phyloP scores from a whole-genome alignment of 2,329 filamentous ascomycete genomes.

The Aspergillus neotritici region DNA sequence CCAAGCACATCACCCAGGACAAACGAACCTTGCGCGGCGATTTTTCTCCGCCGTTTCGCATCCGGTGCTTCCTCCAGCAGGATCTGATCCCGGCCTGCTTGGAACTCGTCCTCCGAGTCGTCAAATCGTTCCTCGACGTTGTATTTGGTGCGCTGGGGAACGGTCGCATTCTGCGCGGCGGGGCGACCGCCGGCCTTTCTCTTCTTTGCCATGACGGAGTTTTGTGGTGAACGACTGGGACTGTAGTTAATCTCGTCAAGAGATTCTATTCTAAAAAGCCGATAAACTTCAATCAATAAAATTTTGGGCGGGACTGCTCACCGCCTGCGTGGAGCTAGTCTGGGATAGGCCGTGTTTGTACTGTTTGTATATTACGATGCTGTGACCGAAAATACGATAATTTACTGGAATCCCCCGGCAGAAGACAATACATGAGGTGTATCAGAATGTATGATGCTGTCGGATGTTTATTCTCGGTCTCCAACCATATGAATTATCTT shows the following conservation, averaged over 20 bases:
- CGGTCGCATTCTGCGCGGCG: conserved; percentile 29
- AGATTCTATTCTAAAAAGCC: conserved; percentile 4
- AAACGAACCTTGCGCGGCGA: conserved; percentile 58
- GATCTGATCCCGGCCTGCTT: conserved; percentile 78
- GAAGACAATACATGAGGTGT: too few species aligned
- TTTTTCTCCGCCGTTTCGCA: conserved; percentile 68
- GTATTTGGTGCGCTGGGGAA: conserved; percentile 30
- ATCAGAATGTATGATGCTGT: too few species aligned
- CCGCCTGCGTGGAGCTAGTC: conserved; percentile 23
- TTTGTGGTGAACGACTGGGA: neutral
- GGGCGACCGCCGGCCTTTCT: conserved; percentile 61
- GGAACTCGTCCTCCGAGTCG: conserved; percentile 91
- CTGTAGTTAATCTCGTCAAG: neutral
- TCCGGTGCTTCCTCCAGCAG: conserved; percentile 74
- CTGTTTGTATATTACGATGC: neutral
- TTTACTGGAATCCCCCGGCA: too few species aligned
- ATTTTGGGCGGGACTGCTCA: conserved; percentile 30
- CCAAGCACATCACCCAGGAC: neutral
- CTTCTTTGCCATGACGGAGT: conserved; percentile 48
- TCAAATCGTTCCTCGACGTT: conserved; percentile 66
- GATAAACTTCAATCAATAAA: conserved; percentile 26
- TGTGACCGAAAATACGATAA: too few species aligned
- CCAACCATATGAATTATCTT: too few species aligned
- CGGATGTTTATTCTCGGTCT: too few species aligned
- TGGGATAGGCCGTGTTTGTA: conserved; percentile 18